Evolutionary conservation across 371 early-diverging fungal genomes (phyloP), one percentile per base, ranked within the genome.

Genomic region (Lichtheimia ornata): DNA sequence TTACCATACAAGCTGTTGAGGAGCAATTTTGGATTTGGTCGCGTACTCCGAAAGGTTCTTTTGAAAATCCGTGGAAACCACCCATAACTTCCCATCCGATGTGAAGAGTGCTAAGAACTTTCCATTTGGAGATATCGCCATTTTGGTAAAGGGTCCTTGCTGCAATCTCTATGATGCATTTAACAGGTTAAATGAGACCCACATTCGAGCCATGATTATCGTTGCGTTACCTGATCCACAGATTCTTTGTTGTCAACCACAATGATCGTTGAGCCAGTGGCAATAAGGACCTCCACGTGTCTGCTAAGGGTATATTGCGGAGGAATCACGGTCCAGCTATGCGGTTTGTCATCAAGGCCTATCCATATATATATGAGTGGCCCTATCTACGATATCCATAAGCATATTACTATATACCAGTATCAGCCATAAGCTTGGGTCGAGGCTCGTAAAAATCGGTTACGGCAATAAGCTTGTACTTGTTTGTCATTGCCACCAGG

Each of bases 61-160:
- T 73, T 94, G 91, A 67, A 98, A 98, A 72, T 98, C 97, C 11
- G 93, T 86, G 1, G 98, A 95, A 0, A 96, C 93, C 0, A 98
- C 97, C 88, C 90, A 92, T n/a, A 97, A 68, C 56, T 89, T 84
- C 13, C 94, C 94, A 44, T 89, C 88, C 4, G 65, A 67, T 0
- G 93, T 91, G 65, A 92, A 94, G 41, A 97, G 71, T 0, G 96
- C 95, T 25, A 96, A 71, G 35, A 93, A 91, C 41, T 93, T 96
- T 18, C 95, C 97, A 72, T 96, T 95, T 3, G 97, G 95, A 2
- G 97, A 96, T 0, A 96, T 85, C 0, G 91, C 80, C 81, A 97
- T 94, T 53, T 86, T 83, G 0, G 84, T 83, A 65, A 94, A 96
- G 1, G 98, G 98, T 0, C 98, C 98, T 65, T 94, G 88, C 62